Base-by-base conservation (phyloP, 1,139 yeast genomes). In the Saccharomyces pastorianus region DNA sequence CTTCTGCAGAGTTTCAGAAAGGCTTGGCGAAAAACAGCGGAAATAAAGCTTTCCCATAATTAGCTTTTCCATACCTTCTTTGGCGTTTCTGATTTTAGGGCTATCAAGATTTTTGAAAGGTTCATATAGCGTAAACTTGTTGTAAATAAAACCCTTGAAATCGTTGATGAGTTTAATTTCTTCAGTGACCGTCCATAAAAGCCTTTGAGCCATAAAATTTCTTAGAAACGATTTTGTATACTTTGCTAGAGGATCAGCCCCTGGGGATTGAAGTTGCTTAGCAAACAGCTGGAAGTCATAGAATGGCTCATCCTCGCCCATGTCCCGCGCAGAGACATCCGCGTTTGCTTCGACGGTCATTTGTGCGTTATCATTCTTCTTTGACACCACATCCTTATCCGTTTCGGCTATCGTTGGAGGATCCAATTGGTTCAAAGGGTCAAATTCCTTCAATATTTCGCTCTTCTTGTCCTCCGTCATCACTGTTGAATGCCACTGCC, bases 11-110 rank as follows among this genome's bases (percentile, higher is more conserved):
- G 72, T 68, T 5, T 74, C 71, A 2, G 76, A 71, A 25, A 88
- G 79, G 53, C 79, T 85, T 0, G 98, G 98, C 0, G 97, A 84
- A 65, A 88, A 95, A 44, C 95, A 86, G 54, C 80, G 81, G 1
- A 77, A 76, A 67, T 90, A 91, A 3, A 95, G 71, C 61, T 96
- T 76, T 57, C 93, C 91, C 96, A 91, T 89, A 8, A 95, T 76
- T 46, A 95, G 76, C 67, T 95, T 95, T 69, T 95, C 99, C 67
- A 93, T 77, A 0, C 99, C 99, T 65, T 90, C 97, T 59, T 85
- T 74, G 1, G 96, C 85, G 64, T 91, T 91, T 49, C 79, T 83
- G 56, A 87, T 73, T 55, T 80, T 82, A 34, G 77, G 77, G 3
- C 76, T 80, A 23, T 80, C 81, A 77, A 90, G 79, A 2, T 81